These are phyloP conservation scores for Flagelloscypha sp. DNA, from an alignment of 768 basidiomycete genomes.

Conservation along the genomic window DNA sequence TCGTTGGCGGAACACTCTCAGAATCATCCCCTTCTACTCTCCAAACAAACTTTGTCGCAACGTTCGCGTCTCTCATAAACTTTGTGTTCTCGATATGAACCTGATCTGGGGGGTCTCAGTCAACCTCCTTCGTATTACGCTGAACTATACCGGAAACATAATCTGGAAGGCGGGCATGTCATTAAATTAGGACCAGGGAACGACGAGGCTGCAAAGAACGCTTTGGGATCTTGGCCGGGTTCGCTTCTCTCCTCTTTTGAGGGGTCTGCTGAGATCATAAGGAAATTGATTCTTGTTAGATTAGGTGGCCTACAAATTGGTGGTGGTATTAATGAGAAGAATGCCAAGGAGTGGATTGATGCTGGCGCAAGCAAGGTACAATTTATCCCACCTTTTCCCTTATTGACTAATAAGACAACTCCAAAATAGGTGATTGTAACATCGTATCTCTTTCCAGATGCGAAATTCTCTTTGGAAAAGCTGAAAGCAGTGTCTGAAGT, in stretches of 20 bases:
- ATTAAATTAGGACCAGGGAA: slow-evolving; percentile 93
- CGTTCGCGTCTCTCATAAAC: slow-evolving; percentile 35
- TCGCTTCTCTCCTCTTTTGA: slow-evolving; percentile 10
- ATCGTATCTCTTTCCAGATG: slow-evolving; percentile 86
- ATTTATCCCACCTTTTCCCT: slow-evolving; percentile 7
- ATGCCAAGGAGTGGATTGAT: slow-evolving; percentile 79
- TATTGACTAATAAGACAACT: slow-evolving; percentile 2
- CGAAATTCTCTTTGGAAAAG: slow-evolving; percentile 66
- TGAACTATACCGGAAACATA: slow-evolving; percentile 58
- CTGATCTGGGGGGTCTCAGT: slow-evolving; percentile 28
- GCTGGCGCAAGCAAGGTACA: slow-evolving; percentile 81
- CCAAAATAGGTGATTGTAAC: slow-evolving; percentile 91
- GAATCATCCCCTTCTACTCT: slow-evolving; percentile 51
- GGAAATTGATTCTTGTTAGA: slow-evolving; percentile 6
- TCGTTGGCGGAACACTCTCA: slow-evolving; percentile 90
- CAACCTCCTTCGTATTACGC: slow-evolving; percentile 78
- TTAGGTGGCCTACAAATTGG: slow-evolving; percentile 82
- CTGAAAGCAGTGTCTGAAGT: slow-evolving; percentile 50
- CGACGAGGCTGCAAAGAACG: slow-evolving; percentile 80
- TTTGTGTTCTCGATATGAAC: slow-evolving; percentile 1
- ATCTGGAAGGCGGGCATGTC: slow-evolving; percentile 82
- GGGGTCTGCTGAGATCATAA: slow-evolving; percentile 2
- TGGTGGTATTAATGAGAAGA: slow-evolving; percentile 79
- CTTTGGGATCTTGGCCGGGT: slow-evolving; percentile 82
- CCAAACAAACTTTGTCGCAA: slow-evolving; percentile 87